Evolutionary conservation across 2,329 filamentous ascomycete species (phyloP).

Genomic region (Sporothrix mexicana): DNA sequence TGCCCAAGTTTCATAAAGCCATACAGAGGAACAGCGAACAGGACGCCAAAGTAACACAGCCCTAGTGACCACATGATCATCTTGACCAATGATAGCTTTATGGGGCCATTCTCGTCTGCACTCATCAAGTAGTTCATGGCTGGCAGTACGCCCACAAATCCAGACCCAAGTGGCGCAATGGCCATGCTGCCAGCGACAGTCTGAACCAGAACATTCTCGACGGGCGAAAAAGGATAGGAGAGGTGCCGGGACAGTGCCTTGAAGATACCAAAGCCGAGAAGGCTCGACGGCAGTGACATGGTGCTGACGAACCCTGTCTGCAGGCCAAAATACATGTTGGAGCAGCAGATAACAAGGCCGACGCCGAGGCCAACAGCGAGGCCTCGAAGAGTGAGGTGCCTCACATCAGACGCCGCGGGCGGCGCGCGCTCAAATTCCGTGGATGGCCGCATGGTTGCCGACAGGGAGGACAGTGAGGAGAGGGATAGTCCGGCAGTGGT

Average conservation of each 20-base stretch:
- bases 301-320: constrained; percentile 61
- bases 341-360: constrained; percentile 90
- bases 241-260: constrained; percentile 75
- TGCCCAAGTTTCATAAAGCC: neutral
- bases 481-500: neutral
- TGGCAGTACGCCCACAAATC: constrained; percentile 94
- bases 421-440: constrained; percentile 22
- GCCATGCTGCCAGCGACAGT: constrained; percentile 94
- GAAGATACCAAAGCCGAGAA: constrained; percentile 96
- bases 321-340: constrained; percentile 98
- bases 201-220: constrained; percentile 96
- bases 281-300: constrained; percentile 95
- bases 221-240: constrained; percentile 82
- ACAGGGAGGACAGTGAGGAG: neutral
- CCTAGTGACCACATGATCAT: constrained; percentile 90
- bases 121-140: constrained; percentile 86
- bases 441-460: constrained; percentile 30
- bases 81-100: constrained; percentile 74
- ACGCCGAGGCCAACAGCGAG: constrained; percentile 80
- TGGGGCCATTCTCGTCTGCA: constrained; percentile 76
- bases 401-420: constrained; percentile 48
- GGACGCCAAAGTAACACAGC: constrained; percentile 93
- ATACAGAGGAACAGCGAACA: constrained; percentile 88
- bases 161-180: constrained; percentile 94
- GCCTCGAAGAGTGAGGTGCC: constrained; percentile 84